These are phyloP conservation scores for Hymenoscyphus infarciens DNA, from an alignment of 2,329 filamentous ascomycete genomes.

Conservation along the genomic window DNA sequence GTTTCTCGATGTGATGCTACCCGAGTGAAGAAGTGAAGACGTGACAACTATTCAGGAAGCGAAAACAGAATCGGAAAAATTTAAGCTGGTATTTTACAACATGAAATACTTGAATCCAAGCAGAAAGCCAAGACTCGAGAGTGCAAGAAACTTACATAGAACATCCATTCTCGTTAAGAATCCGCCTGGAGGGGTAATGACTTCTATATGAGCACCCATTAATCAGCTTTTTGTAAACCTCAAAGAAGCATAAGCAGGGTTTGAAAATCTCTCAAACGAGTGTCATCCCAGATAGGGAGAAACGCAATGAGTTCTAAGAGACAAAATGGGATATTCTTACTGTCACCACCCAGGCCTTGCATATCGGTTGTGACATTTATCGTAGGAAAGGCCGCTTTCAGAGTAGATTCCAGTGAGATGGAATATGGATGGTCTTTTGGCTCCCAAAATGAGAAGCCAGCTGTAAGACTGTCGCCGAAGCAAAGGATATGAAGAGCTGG, in stretches of 20 bases:
- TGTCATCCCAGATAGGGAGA: not conserved
- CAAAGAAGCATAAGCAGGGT: not conserved
- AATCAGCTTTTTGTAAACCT: not conserved
- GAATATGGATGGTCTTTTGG: slow-evolving; percentile 51
- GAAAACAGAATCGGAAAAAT: not conserved
- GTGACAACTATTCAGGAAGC: not conserved
- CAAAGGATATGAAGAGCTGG: slow-evolving; percentile 29
- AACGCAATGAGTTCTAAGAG: not conserved
- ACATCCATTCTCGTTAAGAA: slow-evolving; percentile 31
- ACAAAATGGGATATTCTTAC: not conserved
- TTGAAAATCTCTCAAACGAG: not conserved
- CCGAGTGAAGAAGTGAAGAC: not conserved
- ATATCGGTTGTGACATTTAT: slow-evolving; percentile 42
- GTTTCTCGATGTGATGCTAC: not conserved
- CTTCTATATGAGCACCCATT: slow-evolving; percentile 30
- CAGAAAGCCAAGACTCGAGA: not conserved
- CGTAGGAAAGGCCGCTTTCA: slow-evolving; percentile 45
- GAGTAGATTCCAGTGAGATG: slow-evolving; percentile 43
- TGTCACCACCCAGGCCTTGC: slow-evolving; percentile 51
- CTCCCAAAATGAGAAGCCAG: slow-evolving; percentile 48
- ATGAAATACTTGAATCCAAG: not conserved
- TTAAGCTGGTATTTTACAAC: not conserved
- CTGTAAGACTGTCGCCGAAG: slow-evolving; percentile 46
- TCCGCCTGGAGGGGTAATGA: slow-evolving; percentile 33
- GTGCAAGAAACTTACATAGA: slow-evolving; percentile 35